phyloP scores from a whole-genome alignment of 768 basidiomycete genomes.

The Leccinum truebloodii region DNA sequence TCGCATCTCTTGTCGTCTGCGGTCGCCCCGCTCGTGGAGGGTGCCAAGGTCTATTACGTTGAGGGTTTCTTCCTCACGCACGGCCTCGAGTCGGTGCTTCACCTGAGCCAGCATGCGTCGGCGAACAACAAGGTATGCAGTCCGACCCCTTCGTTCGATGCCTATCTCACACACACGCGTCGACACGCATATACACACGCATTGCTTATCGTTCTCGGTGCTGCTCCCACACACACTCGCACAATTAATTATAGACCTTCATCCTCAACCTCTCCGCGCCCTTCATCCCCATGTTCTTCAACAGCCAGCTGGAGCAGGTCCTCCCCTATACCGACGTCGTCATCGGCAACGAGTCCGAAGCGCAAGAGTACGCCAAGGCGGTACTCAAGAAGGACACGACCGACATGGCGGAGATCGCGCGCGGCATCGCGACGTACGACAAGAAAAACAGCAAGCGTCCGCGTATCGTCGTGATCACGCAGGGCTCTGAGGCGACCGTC shows the following conservation, averaged over 20 bases:
- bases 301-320: conserved; percentile 73
- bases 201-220: background rate
- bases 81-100: conserved; percentile 68
- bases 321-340: conserved; percentile 85
- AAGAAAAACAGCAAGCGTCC: conserved; percentile 75
- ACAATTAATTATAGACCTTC: conserved; percentile 60
- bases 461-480: conserved; percentile 88
- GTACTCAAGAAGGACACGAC: conserved; percentile 67
- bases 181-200: background rate
- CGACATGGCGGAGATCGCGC: conserved; percentile 69
- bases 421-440: conserved; percentile 67
- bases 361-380: conserved; percentile 79
- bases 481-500: conserved; percentile 79
- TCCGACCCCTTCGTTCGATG: background rate
- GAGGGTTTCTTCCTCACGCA: conserved; percentile 99
- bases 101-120: conserved; percentile 78
- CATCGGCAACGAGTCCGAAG: conserved; percentile 97
- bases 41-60: conserved; percentile 87
- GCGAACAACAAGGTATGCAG: conserved; percentile 65
- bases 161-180: background rate
- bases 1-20: conserved; percentile 75
- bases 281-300: conserved; percentile 96
- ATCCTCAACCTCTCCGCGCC: conserved; percentile 94
- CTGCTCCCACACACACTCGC: background rate
- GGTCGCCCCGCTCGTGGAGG: conserved; percentile 75